A percentile compares a stretch with the other conserved stretches of the same genome.
phyloP scores from a whole-genome alignment of 140 eudicot species.

The Stevia rebaudiana region DNA sequence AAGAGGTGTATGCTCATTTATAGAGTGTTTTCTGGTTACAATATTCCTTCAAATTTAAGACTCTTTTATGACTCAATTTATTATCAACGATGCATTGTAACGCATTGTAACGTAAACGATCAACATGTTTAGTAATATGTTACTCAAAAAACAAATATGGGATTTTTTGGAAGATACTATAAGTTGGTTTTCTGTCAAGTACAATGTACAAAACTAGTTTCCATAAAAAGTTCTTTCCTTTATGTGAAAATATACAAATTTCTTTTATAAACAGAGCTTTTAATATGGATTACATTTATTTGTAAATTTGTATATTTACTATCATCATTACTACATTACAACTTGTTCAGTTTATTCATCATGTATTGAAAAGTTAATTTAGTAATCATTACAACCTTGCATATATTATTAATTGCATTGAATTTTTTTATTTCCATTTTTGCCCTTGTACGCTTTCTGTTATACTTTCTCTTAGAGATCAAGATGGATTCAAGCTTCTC shows the following conservation, averaged over 20 bases:
- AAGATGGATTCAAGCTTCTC: neutral
- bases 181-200: neutral
- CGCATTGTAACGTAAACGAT: no score
- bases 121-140: neutral
- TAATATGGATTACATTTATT: no score
- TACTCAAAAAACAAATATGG: neutral
- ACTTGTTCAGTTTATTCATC: neutral
- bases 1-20: neutral
- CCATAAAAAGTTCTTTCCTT: no score
- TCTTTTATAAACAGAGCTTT: no score
- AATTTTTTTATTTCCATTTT: no score
- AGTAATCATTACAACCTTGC: no score
- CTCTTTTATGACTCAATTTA: neutral
- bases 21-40: neutral
- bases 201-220: neutral
- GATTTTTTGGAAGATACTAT: neutral
- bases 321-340: neutral
- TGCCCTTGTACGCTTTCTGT: neutral
- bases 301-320: no score
- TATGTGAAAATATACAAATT: no score
- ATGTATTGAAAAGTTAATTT: no score
- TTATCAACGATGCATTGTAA: neutral
- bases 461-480: neutral
- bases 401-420: no score
- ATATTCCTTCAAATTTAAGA: neutral